A percentile compares a stretch with the other conserved stretches of the same genome.
Evolutionary conservation across 257 asterid species (phyloP).

Genomic region (Solanum ahanhuiri): DNA sequence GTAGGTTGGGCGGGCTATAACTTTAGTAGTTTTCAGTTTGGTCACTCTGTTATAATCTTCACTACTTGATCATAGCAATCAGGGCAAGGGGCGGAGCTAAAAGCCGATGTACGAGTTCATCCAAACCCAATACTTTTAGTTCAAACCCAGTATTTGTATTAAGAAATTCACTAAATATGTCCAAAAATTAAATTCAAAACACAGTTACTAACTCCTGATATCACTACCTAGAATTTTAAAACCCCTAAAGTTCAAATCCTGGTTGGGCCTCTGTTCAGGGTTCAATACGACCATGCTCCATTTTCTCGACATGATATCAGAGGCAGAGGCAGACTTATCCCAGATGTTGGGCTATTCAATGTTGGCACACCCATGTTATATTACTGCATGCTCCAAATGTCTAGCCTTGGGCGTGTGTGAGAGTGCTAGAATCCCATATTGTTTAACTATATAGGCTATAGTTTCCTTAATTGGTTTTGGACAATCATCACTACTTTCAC

Average conservation of each 20-base stretch:
- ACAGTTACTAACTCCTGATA: background rate
- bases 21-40: background rate
- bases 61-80: background rate
- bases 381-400: background rate
- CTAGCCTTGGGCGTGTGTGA: background rate
- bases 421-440: background rate
- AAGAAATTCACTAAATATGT: background rate
- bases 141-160: background rate
- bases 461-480: background rate
- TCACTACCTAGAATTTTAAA: background rate
- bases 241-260: background rate
- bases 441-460: background rate
- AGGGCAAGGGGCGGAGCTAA: background rate
- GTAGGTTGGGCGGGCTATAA: background rate
- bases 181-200: background rate
- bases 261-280: background rate
- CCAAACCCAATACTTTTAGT: background rate
- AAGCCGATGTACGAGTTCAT: background rate
- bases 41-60: background rate
- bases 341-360: background rate
- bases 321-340: background rate
- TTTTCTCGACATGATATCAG: background rate
- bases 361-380: background rate
- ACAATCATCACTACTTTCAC: background rate
- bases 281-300: background rate